phyloP scores from a whole-genome alignment of 1,284 basidiomycete species.

The Ustilago crameri region DNA sequence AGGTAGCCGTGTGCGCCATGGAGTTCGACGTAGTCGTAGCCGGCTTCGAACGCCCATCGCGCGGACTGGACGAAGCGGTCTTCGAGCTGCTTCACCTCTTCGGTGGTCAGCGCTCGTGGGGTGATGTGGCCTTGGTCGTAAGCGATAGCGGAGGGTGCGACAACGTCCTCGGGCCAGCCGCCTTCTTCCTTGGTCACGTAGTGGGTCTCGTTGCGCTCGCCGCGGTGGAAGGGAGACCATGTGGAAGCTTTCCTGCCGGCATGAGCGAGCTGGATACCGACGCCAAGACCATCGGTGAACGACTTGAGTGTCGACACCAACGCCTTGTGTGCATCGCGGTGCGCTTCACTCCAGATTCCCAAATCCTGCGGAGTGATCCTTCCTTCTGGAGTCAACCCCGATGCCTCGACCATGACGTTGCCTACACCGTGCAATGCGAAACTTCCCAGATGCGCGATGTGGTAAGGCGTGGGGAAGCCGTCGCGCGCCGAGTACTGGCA shows the following conservation, averaged over 20 bases:
- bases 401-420: conserved; percentile 62
- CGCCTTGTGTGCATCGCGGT: conserved; percentile 76
- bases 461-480: conserved; percentile 62
- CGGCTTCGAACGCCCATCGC: conserved; percentile 71
- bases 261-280: conserved; percentile 84
- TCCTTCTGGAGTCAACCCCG: conserved; percentile 77
- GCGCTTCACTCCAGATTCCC: conserved; percentile 81
- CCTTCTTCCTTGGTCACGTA: conserved; percentile 65
- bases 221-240: conserved; percentile 69
- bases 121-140: conserved; percentile 72
- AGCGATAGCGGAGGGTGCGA: conserved; percentile 74
- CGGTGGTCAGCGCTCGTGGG: conserved; percentile 74
- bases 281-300: conserved; percentile 73
- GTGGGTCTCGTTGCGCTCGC: conserved; percentile 55
- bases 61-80: conserved; percentile 77
- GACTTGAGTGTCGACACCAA: conserved; percentile 80
- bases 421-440: conserved; percentile 66
- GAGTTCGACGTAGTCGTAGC: conserved; percentile 80
- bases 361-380: conserved; percentile 77
- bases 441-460: conserved; percentile 62
- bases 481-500: conserved; percentile 62
- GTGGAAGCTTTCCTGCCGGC: conserved; percentile 79
- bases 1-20: conserved; percentile 73
- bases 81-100: conserved; percentile 75
- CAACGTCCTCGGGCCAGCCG: conserved; percentile 79